Percentiles rank a stretch among this genome's conserved stretches.
Conservation (phyloP, 2,329 filamentous ascomycete genomes). For the Beauveria caledonica region DNA sequence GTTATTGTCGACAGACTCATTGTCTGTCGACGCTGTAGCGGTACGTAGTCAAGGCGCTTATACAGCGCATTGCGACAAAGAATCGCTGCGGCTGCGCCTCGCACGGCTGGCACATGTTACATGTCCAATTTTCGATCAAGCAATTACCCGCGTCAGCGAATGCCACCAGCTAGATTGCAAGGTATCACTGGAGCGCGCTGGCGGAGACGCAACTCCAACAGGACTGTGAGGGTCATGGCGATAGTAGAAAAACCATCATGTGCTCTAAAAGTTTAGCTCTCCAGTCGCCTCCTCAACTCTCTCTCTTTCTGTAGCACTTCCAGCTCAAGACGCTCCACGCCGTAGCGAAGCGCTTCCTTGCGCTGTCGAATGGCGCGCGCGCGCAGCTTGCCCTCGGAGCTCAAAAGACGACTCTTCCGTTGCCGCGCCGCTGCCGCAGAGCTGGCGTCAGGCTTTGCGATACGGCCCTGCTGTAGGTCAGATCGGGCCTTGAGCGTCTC, state of each 20-base stretch:
- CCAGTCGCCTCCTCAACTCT: conserved; percentile 45
- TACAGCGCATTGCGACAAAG: background rate
- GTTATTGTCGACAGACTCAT: background rate
- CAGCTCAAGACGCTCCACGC: conserved; percentile 75
- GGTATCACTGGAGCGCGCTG: no score
- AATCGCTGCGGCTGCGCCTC: background rate
- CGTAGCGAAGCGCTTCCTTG: conserved; percentile 79
- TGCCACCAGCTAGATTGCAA: no score
- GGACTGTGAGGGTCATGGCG: background rate
- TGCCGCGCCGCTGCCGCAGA: conserved; percentile 11
- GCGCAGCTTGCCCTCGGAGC: conserved; percentile 42
- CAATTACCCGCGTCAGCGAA: no score
- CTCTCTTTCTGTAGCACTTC: conserved; percentile 71
- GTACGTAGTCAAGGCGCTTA: no score
- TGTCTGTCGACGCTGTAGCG: background rate
- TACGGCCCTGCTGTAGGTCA: conserved; percentile 70
- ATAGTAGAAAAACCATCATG: background rate
- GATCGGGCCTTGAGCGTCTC: conserved; percentile 74
- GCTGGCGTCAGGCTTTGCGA: conserved; percentile 26
- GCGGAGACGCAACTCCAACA: no score
- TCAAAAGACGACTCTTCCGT: conserved; percentile 34
- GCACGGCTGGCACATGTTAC: no score
- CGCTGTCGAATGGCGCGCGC: conserved; percentile 62
- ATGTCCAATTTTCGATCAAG: background rate
- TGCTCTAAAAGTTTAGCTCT: conserved; percentile 19